These are phyloP conservation scores for Daedalea quercina DNA, from an alignment of 768 basidiomycete genomes.

Conservation along the genomic window DNA sequence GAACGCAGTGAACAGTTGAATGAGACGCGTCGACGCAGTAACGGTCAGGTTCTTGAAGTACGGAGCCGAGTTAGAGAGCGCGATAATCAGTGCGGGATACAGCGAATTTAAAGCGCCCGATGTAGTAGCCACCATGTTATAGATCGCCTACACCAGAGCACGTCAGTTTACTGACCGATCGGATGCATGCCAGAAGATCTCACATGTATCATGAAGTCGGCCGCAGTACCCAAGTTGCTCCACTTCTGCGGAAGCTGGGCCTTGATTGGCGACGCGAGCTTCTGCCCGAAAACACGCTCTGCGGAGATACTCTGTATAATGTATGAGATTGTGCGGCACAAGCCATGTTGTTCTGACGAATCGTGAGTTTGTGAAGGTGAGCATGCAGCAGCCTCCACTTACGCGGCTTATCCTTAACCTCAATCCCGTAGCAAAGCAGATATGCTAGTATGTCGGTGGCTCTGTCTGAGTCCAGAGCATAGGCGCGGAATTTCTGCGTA, in stretches of 20 bases:
- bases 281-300: conserved; percentile 69
- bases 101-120: conserved; percentile 74
- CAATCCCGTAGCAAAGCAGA: conserved; percentile 74
- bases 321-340: conserved; percentile 86
- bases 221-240: conserved; percentile 63
- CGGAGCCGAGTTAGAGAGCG: conserved; percentile 83
- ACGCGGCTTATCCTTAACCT: conserved; percentile 94
- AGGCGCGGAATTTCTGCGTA: conserved; percentile 84
- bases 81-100: conserved; percentile 90
- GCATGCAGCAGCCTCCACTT: conserved; percentile 4
- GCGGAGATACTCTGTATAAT: conserved; percentile 89
- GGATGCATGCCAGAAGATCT: not conserved
- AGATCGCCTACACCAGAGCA: conserved; percentile 64
- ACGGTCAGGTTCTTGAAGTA: conserved; percentile 78
- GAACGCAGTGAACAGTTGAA: conserved; percentile 90
- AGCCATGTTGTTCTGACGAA: conserved; percentile 75
- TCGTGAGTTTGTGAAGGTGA: not conserved
- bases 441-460: conserved; percentile 72
- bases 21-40: conserved; percentile 72
- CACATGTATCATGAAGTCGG: conserved; percentile 86
- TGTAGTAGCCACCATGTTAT: conserved; percentile 84
- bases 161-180: conserved; percentile 4
- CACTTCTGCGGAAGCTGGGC: conserved; percentile 71
- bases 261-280: conserved; percentile 58
- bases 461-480: conserved; percentile 74